Base-by-base conservation (phyloP, 1,139 yeast species). In the Arxiozyma telluris region DNA sequence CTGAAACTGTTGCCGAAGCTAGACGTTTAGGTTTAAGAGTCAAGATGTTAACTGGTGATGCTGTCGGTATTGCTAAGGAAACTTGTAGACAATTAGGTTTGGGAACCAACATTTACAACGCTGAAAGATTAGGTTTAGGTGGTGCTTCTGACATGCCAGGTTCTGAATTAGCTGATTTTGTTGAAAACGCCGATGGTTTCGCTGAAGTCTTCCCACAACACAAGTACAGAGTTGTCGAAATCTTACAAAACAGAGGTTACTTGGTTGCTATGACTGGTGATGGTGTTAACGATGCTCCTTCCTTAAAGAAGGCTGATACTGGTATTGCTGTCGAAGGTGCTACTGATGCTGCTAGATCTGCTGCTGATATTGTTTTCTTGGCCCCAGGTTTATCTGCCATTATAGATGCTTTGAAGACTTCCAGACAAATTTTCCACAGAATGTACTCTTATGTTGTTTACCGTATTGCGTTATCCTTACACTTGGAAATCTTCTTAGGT, bases 261-360 rank as follows among this genome's bases (percentile, higher is more conserved):
- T 82, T 88, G 77, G 95, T 87, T 79, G 96, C 96, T 75, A 88
- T 88, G 96, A 88, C 96, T 80, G 96, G 96, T 85, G 96, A 88
- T 74, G 96, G 96, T 84, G 96, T 88, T 73, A 88, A 88, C 78
- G 96, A 88, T 78, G 96, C 96, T 68, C 96, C 96, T 72, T 88
- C 96, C 64, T 82, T 88, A 77, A 88, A 88, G 86, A 87, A 87
- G 80, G 95, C 96, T 74, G 96, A 88, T 76, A 87, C 95, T 67
- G 96, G 96, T 85, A 88, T 88, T 79, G 96, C 96, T 72, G 96
- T 88, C 74, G 96, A 87, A 78, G 96, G 96, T 83, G 91, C 96
- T 67, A 85, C 96, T 67, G 96, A 88, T 77, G 94, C 96, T 73
- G 96, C 96, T 66, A 83, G 95, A 76, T 87, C 96, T 66, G 96